These are phyloP conservation scores for Dactylis glomerata DNA, from an alignment of 176 grass and related monocot species.

Conservation along the genomic window DNA sequence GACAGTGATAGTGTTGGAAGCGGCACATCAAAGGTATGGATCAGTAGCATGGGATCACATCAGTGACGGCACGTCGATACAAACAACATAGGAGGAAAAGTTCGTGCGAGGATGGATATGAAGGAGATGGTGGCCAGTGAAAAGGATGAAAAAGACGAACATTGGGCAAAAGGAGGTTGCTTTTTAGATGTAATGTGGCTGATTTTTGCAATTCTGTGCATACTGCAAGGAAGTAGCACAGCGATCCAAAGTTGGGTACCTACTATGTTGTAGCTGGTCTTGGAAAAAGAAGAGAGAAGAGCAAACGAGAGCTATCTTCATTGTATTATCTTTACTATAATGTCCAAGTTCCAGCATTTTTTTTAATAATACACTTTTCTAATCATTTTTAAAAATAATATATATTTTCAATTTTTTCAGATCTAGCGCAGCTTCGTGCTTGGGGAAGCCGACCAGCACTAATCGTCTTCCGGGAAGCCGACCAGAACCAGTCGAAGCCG, in stretches of 20 bases:
- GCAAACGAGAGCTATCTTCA: neutral
- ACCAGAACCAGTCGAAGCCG: too few species aligned
- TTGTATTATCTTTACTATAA: neutral
- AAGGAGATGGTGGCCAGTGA: neutral
- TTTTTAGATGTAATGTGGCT: neutral
- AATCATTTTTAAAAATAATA: too few species aligned
- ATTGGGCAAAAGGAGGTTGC: neutral
- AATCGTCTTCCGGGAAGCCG: too few species aligned
- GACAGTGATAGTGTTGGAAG: neutral
- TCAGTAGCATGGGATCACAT: neutral
- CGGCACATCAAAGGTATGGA: neutral
- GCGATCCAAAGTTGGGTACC: neutral
- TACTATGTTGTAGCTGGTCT: neutral
- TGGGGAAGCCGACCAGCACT: too few species aligned
- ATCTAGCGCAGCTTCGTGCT: too few species aligned
- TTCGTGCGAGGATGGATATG: neutral
- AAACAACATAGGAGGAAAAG: neutral
- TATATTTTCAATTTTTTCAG: too few species aligned
- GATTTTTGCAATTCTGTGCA: neutral
- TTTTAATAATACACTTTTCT: too few species aligned
- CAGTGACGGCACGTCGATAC: neutral
- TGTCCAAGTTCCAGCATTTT: neutral
- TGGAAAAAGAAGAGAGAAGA: constrained; percentile 3
- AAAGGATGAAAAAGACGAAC: neutral
- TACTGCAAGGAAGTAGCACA: neutral